phyloP scores from a whole-genome alignment of 108 stramenopile genomes.

The Conticribra weissflogii region DNA sequence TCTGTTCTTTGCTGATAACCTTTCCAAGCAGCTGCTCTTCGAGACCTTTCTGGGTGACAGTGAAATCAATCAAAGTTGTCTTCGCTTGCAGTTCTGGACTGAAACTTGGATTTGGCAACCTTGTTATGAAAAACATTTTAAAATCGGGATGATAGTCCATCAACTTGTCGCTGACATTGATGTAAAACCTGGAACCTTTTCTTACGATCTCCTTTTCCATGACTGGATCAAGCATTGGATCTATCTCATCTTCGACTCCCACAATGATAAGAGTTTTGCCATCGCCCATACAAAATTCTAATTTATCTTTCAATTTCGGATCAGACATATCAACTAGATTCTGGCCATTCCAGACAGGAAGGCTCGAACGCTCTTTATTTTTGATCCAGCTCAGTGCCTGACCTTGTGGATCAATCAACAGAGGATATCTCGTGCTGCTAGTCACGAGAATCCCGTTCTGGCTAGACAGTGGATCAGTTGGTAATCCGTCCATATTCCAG shows the following conservation, averaged over 20 bases:
- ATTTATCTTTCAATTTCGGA: conserved; percentile 85
- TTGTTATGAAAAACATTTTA: conserved; percentile 86
- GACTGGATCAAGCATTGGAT: conserved; percentile 93
- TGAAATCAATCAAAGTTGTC: conserved; percentile 93
- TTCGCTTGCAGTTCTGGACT: conserved; percentile 93
- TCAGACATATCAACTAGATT: conserved; percentile 66
- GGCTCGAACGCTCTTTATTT: conserved; percentile 72
- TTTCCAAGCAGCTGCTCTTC: conserved; percentile 93
- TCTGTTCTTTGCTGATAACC: conserved; percentile 92
- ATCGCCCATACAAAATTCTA: conserved; percentile 88
- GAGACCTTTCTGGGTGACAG: conserved; percentile 89
- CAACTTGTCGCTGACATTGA: conserved; percentile 87
- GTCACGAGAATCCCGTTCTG: conserved; percentile 95
- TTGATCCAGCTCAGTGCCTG: conserved; percentile 91
- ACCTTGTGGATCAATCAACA: conserved; percentile 91
- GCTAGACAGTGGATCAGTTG: conserved; percentile 87
- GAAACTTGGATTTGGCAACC: conserved; percentile 91
- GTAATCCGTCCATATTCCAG: conserved; percentile 90
- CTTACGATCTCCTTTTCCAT: conserved; percentile 83
- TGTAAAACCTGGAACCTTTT: conserved; percentile 81
- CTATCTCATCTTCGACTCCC: conserved; percentile 91
- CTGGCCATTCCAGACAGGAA: conserved; percentile 73
- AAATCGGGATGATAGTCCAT: conserved; percentile 91
- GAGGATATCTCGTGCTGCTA: conserved; percentile 83
- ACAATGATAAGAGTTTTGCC: conserved; percentile 83